Conservation (phyloP, 1,284 basidiomycete species). For the Entoloma clypeatum region DNA sequence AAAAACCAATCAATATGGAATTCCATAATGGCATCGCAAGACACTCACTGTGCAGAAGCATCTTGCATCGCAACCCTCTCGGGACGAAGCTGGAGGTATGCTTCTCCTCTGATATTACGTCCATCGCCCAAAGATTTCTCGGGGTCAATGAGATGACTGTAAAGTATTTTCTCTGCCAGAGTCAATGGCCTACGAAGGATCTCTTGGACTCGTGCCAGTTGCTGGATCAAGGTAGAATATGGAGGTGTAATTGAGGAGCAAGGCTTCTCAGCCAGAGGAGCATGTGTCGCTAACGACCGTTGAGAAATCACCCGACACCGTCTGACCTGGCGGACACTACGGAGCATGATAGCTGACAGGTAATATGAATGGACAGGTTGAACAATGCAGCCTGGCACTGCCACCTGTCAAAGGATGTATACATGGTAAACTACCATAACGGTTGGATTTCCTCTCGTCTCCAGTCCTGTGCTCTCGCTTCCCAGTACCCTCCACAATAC, state of each 20-base stretch:
- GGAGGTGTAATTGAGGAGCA: slow-evolving; percentile 87
- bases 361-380: no score
- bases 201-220: slow-evolving; percentile 69
- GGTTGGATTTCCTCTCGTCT: slow-evolving; percentile 43
- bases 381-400: neutral
- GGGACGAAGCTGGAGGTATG: slow-evolving; percentile 87
- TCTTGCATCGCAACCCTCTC: slow-evolving; percentile 99
- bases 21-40: slow-evolving; percentile 3
- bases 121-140: slow-evolving; percentile 67
- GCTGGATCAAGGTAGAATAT: slow-evolving; percentile 74
- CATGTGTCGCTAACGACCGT: slow-evolving; percentile 53
- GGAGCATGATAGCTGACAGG: slow-evolving; percentile 16
- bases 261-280: slow-evolving; percentile 53
- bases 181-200: slow-evolving; percentile 79
- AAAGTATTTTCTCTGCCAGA: slow-evolving; percentile 96
- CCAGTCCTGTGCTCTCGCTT: slow-evolving; percentile 64
- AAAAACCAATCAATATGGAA: slow-evolving; percentile 12
- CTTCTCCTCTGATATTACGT: slow-evolving; percentile 77
- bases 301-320: slow-evolving; percentile 20
- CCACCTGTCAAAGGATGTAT: slow-evolving; percentile 1
- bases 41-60: slow-evolving; percentile 89
- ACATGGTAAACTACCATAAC: slow-evolving; percentile 52
- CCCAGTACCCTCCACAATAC: slow-evolving; percentile 82
- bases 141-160: slow-evolving; percentile 87
- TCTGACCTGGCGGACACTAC: slow-evolving; percentile 16